Base-by-base conservation (phyloP, 2,329 filamentous ascomycete species). In the Sporothrix schenckii region DNA sequence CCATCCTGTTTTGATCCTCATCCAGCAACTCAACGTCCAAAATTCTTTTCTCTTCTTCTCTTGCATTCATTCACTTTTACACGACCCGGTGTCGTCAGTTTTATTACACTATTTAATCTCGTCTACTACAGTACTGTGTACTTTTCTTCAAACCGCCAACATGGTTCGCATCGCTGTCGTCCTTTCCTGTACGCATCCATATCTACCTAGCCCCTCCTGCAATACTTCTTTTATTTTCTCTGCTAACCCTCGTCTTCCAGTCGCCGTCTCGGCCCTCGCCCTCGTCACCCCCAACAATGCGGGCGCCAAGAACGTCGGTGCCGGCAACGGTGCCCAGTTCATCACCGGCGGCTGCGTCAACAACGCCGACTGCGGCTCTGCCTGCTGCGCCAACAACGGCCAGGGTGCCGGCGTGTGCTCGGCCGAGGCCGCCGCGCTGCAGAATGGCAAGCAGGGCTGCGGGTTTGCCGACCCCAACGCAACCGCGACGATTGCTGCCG, bases 341-440 rank as follows among this genome's bases (percentile, higher is more conserved):
- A 78, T 76, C 74, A 79, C 77, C 6, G 77, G 77, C 67, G 77
- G 77, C n/a, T 79, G 77, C 56, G 76, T 78, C 66, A 74, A 71
- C 73, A 71, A 77, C 65, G 75, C 76, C 65, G 77, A 79, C 72
- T 79, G 77, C 73, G 65, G 68, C 66, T 74, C 74, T 2, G 74
- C 73, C 4, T 75, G 71, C 53, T 78, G 77, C 72, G 76, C 77
- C 70, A 75, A 77, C 73, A 74, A 75, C 69, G 73, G 72, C 72
- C 70, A 71, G 49, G 75, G 74, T n/a, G 71, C 73, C 52, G 77
- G 77, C 56, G 75, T 79, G 69, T 79, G 77, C 75, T 78, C 77
- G 39, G 77, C 75, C 69, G 75, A 73, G 67, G 77, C 74, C 16
- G 77, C 77, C 10, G 72, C 74, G 63, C 74, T 76, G 71, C 77